Evolutionary conservation across 495 filamentous ascomycete genomes (phyloP).

Genomic region (Penicillium argentinense): DNA sequence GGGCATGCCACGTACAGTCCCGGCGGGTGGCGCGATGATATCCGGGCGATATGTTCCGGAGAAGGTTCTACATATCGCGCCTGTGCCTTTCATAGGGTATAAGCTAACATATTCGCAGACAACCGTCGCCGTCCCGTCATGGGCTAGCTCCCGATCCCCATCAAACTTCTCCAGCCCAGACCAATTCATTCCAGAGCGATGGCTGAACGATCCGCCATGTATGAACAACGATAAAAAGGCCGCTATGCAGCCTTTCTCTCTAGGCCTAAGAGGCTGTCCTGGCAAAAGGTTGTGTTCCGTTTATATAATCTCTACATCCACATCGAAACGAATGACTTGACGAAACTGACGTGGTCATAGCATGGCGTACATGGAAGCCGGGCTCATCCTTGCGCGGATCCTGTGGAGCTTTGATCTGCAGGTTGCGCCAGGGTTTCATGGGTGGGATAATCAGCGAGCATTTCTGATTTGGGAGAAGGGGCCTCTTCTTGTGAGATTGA

Average conservation of each 20-base stretch:
- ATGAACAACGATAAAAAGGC: conserved; percentile 36
- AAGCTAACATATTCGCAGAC: conserved; percentile 31
- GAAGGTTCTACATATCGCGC: neutral
- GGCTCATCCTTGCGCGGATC: neutral
- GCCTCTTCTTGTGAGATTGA: neutral
- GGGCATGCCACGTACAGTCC: conserved; percentile 38
- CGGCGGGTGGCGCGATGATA: conserved; percentile 45
- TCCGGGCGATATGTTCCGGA: conserved; percentile 39
- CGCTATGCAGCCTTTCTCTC: conserved; percentile 16
- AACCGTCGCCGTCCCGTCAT: conserved; percentile 42
- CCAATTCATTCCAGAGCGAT: conserved; percentile 52
- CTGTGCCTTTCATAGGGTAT: neutral
- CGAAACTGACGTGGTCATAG: neutral
- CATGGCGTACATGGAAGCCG: neutral
- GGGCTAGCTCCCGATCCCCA: conserved; percentile 37
- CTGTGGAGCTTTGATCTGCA: neutral
- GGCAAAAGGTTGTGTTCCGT: conserved; percentile 25
- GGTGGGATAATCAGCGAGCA: neutral
- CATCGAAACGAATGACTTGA: neutral
- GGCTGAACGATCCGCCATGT: conserved; percentile 24
- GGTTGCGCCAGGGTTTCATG: neutral
- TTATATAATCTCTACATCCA: neutral
- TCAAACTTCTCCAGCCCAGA: conserved; percentile 44
- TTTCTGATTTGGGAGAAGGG: neutral
- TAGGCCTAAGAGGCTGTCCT: conserved; percentile 58